A percentile compares a stretch with the other conserved stretches of the same genome.
Conservation (phyloP, 495 filamentous ascomycete genomes). For the Daldinia loculata region DNA sequence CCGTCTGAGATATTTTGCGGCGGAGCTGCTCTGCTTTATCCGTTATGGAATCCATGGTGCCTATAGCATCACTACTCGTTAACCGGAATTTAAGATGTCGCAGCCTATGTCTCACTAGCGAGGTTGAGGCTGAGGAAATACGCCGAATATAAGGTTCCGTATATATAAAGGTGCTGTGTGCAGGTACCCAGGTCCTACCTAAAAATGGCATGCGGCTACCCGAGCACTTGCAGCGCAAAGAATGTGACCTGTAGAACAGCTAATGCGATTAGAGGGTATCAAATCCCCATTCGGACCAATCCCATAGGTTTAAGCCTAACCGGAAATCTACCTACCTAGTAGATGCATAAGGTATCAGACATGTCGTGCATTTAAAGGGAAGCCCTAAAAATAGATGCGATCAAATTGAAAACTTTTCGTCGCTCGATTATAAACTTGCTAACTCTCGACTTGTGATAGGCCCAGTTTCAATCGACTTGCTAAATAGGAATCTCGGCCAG, state of each 20-base stretch:
- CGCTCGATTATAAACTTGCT: background rate
- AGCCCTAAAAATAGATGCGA: background rate
- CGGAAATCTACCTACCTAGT: background rate
- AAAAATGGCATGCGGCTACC: background rate
- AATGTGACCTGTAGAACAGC: background rate
- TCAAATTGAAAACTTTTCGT: background rate
- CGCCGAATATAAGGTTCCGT: background rate
- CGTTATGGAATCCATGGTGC: conserved; percentile 28
- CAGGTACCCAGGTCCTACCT: background rate
- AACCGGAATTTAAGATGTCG: background rate
- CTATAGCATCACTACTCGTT: background rate
- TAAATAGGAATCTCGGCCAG: background rate
- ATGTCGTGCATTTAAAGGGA: background rate
- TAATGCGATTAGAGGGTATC: background rate
- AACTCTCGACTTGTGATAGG: background rate
- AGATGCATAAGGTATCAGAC: background rate
- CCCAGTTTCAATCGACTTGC: background rate
- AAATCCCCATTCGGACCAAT: background rate
- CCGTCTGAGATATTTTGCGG: conserved; percentile 45
- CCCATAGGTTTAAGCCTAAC: background rate
- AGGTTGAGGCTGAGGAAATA: background rate
- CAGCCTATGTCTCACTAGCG: background rate
- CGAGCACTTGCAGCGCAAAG: background rate
- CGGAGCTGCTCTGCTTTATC: conserved; percentile 42
- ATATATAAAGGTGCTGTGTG: background rate